Percentiles rank a stretch among this genome's conserved stretches.
Evolutionary conservation across 495 filamentous ascomycete species (phyloP).

Genomic region (Hypomontagnella monticulosa): DNA sequence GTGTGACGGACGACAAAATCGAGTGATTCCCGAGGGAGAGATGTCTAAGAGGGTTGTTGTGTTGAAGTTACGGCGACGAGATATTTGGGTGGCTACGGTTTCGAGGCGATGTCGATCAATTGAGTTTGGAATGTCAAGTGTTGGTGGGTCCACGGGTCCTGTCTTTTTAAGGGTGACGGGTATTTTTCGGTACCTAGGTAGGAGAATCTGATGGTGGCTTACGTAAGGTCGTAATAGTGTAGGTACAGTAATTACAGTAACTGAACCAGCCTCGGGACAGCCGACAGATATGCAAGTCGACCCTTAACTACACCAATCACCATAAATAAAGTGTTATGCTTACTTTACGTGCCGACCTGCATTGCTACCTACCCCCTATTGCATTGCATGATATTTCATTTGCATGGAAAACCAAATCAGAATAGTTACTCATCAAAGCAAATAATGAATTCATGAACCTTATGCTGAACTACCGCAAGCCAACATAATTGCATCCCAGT

Average conservation of each 20-base stretch:
- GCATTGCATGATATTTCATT: too few relatives aligned
- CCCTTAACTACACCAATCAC: not conserved
- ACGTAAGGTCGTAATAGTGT: conserved; percentile 1
- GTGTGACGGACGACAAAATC: conserved; percentile 6
- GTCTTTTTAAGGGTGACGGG: conserved; percentile 11
- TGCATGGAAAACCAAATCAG: not conserved
- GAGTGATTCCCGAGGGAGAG: conserved; percentile 7
- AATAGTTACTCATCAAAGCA: conserved; percentile 16
- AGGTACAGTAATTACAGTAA: not conserved
- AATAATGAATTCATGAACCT: conserved; percentile 42
- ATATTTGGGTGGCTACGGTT: conserved; percentile 26
- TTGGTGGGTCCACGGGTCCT: conserved; percentile 14
- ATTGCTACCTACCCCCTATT: too few relatives aligned
- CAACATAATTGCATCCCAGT: conserved; percentile 44
- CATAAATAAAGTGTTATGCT: not conserved
- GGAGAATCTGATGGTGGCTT: conserved; percentile 12
- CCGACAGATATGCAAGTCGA: not conserved
- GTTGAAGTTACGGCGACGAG: not conserved
- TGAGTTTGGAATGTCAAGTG: conserved; percentile 17
- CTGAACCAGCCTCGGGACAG: too few relatives aligned
- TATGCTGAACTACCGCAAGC: conserved; percentile 47
- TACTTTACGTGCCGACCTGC: too few relatives aligned
- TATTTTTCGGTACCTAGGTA: conserved; percentile 44
- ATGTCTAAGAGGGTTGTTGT: not conserved
- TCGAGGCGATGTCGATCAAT: conserved; percentile 28